Base-by-base conservation (phyloP, 305 asterid species). In the Caryopteris hybrid region DNA sequence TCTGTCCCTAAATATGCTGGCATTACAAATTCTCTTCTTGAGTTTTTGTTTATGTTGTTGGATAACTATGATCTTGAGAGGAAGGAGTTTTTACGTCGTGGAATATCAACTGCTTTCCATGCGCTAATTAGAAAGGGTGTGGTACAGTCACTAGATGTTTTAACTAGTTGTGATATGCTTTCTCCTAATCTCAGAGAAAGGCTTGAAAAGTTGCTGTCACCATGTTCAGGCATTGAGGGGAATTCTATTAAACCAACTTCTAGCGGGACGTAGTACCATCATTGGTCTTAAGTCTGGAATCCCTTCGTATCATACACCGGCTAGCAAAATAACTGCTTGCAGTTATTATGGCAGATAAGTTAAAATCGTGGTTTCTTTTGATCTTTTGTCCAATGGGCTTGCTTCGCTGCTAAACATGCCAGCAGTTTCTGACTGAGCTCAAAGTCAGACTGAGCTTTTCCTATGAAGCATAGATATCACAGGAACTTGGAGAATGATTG, bases 11-110 rank as follows among this genome's bases (percentile, higher is more conserved):
- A 63, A 31, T 86, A 88, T 68, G 58, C 78, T 63, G 97, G 90
- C 56, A 77, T 85, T 16, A 84, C 97, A 22, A 84, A 79, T 52
- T 69, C 91, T 47, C 92, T 92, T 77, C 88, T 92, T 5, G 97
- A 90, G 57, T 92, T 88, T 78, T 69, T 92, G 63, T 66, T 86
- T 36, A 77, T 83, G 12, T 47, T 92, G 85, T 66, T 80, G 77
- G 96, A 92, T 75, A 83, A 81, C 70, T 92, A 86, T 77, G 96
- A 90, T 68, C 45, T 57, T 21, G 94, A 85, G 80, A 84, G 94
- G 87, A 92, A 85, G 78, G 83, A 83, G 56, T 20, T 85, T 20
- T 34, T 90, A 17, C 46, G 53, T 60, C 72, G 70, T 18, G 93
- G 97, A 53, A 78, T 84, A 47, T 84, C 85, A 46, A 75, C 83